Evolutionary conservation across 1,284 basidiomycete species (phyloP).

Genomic region (Termitomyces sp.): DNA sequence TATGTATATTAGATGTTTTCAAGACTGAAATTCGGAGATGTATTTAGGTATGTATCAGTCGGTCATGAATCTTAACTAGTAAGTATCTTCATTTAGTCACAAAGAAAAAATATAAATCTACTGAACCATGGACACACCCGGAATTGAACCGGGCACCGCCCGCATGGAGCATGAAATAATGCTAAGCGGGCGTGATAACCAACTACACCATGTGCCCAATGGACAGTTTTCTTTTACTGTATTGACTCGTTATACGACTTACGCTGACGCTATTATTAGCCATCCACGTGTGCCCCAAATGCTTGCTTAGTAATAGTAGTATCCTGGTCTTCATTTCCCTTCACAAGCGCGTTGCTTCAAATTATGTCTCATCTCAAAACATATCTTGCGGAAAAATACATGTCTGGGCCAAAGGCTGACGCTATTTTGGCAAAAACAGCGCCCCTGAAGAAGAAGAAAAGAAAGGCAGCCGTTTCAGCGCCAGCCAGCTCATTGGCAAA

Average conservation of each 20-base stretch:
- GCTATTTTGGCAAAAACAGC: conserved; percentile 77
- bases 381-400: conserved; percentile 84
- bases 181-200: conserved; percentile 17
- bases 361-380: conserved; percentile 55
- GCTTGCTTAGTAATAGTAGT: not conserved
- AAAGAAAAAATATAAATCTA: no score
- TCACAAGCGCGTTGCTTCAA: not conserved
- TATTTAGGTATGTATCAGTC: no score
- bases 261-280: no score
- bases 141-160: conserved; percentile 15
- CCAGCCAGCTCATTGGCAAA: conserved; percentile 30
- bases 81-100: no score
- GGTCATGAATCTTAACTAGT: no score
- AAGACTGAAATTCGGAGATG: not conserved
- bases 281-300: not conserved
- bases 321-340: not conserved
- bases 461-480: conserved; percentile 42
- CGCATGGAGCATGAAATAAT: not conserved
- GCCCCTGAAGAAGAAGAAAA: conserved; percentile 69
- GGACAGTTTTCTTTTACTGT: no score
- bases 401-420: conserved; percentile 96
- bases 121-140: conserved; percentile 11
- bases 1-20: not conserved
- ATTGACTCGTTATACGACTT: not conserved
- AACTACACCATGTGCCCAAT: conserved; percentile 13